Evolutionary conservation across 106 monocot genomes (phyloP).

Genomic region (Phalaenopsis aphrodite): DNA sequence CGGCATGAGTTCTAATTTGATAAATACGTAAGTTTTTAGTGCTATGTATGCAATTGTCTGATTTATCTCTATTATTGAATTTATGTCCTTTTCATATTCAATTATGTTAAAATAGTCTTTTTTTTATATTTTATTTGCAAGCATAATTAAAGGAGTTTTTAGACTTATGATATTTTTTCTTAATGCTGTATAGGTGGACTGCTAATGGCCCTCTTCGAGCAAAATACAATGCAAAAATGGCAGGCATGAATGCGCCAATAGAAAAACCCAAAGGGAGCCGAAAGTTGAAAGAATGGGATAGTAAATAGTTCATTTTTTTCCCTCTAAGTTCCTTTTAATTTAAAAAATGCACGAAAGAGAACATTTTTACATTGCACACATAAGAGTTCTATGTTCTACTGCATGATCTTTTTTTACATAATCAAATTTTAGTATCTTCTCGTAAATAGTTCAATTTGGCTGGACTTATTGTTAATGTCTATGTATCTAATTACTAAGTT

Average conservation of each 20-base stretch:
- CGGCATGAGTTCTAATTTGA: too few relatives aligned
- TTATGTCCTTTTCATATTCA: not conserved
- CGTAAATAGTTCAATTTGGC: not conserved
- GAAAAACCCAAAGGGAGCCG: conserved; percentile 78
- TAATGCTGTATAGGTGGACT: conserved; percentile 58
- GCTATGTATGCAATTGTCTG: too few relatives aligned
- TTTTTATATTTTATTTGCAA: not conserved
- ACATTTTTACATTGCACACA: not conserved
- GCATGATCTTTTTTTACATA: not conserved
- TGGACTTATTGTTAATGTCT: not conserved
- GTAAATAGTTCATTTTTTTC: conserved; percentile 11
- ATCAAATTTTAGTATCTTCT: not conserved
- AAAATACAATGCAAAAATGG: conserved; percentile 69
- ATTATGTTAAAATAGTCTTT: not conserved
- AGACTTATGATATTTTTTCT: conserved; percentile 7
- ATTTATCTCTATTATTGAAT: not conserved
- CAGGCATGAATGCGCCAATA: conserved; percentile 56
- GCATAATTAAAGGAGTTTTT: not conserved
- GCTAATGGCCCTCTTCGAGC: conserved; percentile 69
- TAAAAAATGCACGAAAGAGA: not conserved
- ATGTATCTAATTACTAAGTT: not conserved
- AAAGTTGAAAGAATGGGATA: conserved; percentile 70
- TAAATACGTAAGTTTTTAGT: too few relatives aligned
- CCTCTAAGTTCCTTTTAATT: not conserved
- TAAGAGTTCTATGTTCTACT: not conserved